A percentile compares a stretch with the other conserved stretches of the same genome.
phyloP scores from a whole-genome alignment of 768 basidiomycete species.

The Clitopilus passeckerianus region DNA sequence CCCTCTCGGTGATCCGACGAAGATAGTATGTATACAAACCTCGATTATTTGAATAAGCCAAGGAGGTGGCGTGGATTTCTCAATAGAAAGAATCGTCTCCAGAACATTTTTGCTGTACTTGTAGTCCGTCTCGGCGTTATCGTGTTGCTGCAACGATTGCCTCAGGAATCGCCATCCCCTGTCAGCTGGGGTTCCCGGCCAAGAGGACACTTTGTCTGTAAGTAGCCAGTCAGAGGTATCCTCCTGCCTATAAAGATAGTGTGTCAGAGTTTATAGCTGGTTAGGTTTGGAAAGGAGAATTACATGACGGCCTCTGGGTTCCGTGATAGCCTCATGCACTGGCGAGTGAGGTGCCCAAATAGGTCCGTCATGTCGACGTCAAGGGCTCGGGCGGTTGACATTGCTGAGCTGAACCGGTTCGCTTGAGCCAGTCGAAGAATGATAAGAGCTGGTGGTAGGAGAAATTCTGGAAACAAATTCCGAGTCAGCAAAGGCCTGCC shows the following conservation, averaged over 20 bases:
- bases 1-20: neutral
- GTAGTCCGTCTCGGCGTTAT: slow-evolving; percentile 64
- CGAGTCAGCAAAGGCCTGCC: neutral
- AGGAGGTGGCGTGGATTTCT: slow-evolving; percentile 63
- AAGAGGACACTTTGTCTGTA: slow-evolving; percentile 73
- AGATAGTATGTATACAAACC: slow-evolving; percentile 29
- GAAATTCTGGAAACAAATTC: slow-evolving; percentile 35
- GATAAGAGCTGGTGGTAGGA: slow-evolving; percentile 56
- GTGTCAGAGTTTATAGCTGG: neutral
- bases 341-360: slow-evolving; percentile 70
- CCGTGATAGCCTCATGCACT: slow-evolving; percentile 74
- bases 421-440: slow-evolving; percentile 75
- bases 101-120: slow-evolving; percentile 73
- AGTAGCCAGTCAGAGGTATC: slow-evolving; percentile 80
- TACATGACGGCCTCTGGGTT: slow-evolving; percentile 58
- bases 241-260: slow-evolving; percentile 45
- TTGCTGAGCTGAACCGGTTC: slow-evolving; percentile 75
- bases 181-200: slow-evolving; percentile 77
- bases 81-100: slow-evolving; percentile 69
- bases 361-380: slow-evolving; percentile 84
- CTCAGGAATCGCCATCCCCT: slow-evolving; percentile 89
- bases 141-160: slow-evolving; percentile 72
- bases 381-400: slow-evolving; percentile 69
- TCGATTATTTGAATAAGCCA: slow-evolving; percentile 81
- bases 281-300: slow-evolving; percentile 9